Percentiles rank a stretch among this genome's conserved stretches.
These are phyloP conservation scores for Purpureocillium lavendulum DNA, from an alignment of 2,329 filamentous ascomycete species.

Conservation along the genomic window DNA sequence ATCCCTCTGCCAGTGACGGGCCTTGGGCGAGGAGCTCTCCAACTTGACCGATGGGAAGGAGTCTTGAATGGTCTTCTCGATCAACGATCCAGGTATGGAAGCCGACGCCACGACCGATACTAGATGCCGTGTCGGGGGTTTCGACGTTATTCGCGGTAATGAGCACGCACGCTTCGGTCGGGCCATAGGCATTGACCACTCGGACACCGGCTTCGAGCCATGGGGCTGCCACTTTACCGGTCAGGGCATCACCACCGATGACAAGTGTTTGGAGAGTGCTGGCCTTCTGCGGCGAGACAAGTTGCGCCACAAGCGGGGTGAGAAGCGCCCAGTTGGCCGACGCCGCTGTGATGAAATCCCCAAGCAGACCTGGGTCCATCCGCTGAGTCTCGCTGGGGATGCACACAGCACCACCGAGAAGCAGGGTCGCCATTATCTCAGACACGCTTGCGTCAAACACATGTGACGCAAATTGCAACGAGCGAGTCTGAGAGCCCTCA, in stretches of 20 bases:
- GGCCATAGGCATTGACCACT: conserved; percentile 2
- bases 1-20: not conserved
- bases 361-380: not conserved
- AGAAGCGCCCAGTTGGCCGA: not conserved
- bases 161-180: conserved; percentile 1
- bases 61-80: not conserved
- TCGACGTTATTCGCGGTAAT: not conserved
- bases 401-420: conserved; percentile 1
- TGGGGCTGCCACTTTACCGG: not conserved
- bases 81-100: not conserved
- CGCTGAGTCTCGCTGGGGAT: conserved; percentile 2
- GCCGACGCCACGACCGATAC: not conserved
- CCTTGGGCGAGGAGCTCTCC: not conserved
- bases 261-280: not conserved
- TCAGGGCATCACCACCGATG: not conserved
- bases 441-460: conserved; percentile 2
- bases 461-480: conserved; percentile 3
- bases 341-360: not conserved
- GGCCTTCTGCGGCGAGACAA: not conserved
- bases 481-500: not conserved
- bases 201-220: not conserved
- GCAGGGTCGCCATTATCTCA: not conserved
- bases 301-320: not conserved
- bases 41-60: not conserved
- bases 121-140: not conserved